phyloP scores from a whole-genome alignment of 805 yeast species.

The Candida xyloterini region DNA sequence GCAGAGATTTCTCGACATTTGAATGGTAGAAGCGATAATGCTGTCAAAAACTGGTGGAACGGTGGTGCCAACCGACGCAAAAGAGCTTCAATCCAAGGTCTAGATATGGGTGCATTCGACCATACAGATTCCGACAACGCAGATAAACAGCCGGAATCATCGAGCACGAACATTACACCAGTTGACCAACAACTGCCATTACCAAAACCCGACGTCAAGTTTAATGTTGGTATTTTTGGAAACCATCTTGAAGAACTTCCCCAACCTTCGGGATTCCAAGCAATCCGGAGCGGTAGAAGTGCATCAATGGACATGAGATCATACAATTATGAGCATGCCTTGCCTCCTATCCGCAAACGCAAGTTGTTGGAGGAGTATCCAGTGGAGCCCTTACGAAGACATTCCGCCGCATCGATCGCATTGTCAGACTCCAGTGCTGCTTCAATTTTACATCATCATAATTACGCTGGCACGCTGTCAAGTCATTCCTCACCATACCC shows the following conservation, averaged over 20 bases:
- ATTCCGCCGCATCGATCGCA: slow-evolving; percentile 33
- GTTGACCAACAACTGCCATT: not conserved
- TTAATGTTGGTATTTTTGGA: slow-evolving; percentile 22
- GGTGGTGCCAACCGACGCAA: slow-evolving; percentile 87
- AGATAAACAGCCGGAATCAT: not conserved
- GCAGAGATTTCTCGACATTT: slow-evolving; percentile 89
- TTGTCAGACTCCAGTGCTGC: slow-evolving; percentile 1
- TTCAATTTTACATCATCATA: slow-evolving; percentile 2
- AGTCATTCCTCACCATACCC: slow-evolving; percentile 24
- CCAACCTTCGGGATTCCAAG: slow-evolving; percentile 17
- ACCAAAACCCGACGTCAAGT: slow-evolving; percentile 13
- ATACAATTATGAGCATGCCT: slow-evolving; percentile 15
- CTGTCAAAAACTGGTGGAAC: slow-evolving; percentile 95
- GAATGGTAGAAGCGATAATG: slow-evolving; percentile 85
- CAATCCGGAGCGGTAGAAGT: slow-evolving; percentile 21
- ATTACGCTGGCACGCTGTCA: slow-evolving; percentile 9
- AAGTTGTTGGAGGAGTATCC: slow-evolving; percentile 26
- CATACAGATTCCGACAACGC: slow-evolving; percentile 5
- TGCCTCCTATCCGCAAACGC: slow-evolving; percentile 26
- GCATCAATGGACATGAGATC: slow-evolving; percentile 24
- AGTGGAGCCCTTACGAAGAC: slow-evolving; percentile 28
- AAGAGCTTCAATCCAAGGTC: slow-evolving; percentile 40
- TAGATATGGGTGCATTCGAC: slow-evolving; percentile 9
- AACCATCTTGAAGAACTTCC: slow-evolving; percentile 2
- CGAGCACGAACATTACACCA: not conserved